phyloP scores from a whole-genome alignment of 495 filamentous ascomycete species.

The Xylaria acuta region DNA sequence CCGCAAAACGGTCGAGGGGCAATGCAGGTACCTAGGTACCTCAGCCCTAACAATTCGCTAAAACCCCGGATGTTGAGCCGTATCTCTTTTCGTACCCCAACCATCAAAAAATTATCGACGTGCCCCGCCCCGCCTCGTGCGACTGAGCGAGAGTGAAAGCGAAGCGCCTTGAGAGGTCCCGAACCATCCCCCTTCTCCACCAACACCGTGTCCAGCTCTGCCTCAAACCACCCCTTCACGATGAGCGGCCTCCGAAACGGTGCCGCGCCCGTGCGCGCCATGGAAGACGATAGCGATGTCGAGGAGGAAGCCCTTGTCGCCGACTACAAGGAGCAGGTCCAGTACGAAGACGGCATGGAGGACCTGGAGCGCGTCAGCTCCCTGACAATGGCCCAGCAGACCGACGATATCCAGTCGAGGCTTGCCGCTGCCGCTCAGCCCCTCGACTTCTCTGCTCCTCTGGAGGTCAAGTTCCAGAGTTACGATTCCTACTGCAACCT shows the following conservation, averaged over 20 bases:
- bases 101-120: slow-evolving; percentile 37
- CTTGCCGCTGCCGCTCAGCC: slow-evolving; percentile 89
- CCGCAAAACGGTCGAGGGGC: background rate
- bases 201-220: slow-evolving; percentile 23
- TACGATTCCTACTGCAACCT: slow-evolving; percentile 99
- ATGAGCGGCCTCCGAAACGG: slow-evolving; percentile 62
- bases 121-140: slow-evolving; percentile 31
- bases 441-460: slow-evolving; percentile 89
- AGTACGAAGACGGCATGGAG: slow-evolving; percentile 83
- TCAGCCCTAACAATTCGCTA: slow-evolving; percentile 41
- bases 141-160: slow-evolving; percentile 23
- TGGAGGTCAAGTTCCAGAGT: slow-evolving; percentile 95
- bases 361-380: slow-evolving; percentile 71
- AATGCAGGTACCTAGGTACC: background rate
- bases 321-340: slow-evolving; percentile 94
- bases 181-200: slow-evolving; percentile 22
- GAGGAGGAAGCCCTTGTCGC: slow-evolving; percentile 94
- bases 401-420: slow-evolving; percentile 88
- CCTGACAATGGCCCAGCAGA: slow-evolving; percentile 58
- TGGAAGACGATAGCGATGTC: slow-evolving; percentile 85
- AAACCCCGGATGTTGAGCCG: slow-evolving; percentile 34
- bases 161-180: slow-evolving; percentile 28
- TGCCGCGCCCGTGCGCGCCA: slow-evolving; percentile 56
- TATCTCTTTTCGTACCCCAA: slow-evolving; percentile 25
- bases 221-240: slow-evolving; percentile 31